Conservation (phyloP, 2,329 filamentous ascomycete species). For the Microdochium bolleyi region DNA sequence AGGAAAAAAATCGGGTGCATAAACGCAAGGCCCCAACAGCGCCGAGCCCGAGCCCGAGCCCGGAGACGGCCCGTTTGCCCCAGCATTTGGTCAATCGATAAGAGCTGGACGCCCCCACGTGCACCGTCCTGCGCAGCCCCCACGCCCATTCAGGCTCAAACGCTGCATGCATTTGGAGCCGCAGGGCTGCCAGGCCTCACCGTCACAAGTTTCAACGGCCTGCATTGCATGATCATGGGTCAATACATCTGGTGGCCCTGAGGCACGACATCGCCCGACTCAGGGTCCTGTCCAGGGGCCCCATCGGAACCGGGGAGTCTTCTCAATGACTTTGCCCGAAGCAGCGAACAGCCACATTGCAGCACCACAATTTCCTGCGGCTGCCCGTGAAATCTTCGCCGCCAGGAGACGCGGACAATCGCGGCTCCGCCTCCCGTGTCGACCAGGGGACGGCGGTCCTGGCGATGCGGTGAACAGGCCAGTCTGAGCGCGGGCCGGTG, state of each 20-base stretch:
- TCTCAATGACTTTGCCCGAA: too few relatives aligned
- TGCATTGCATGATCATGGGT: too few relatives aligned
- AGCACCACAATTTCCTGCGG: too few relatives aligned
- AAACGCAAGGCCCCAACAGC: not conserved
- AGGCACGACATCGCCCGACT: not conserved
- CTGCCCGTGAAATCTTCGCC: too few relatives aligned
- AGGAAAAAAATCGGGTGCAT: not conserved
- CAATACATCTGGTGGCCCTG: not conserved
- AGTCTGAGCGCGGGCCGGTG: too few relatives aligned
- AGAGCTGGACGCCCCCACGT: not conserved
- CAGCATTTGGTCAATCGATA: not conserved
- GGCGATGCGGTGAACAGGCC: too few relatives aligned
- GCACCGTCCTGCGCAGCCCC: constrained; percentile 2
- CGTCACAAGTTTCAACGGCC: too few relatives aligned
- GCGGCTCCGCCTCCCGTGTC: not conserved
- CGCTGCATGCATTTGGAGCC: not conserved
- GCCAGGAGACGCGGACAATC: not conserved
- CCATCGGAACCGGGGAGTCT: too few relatives aligned
- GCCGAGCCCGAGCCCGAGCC: not conserved
- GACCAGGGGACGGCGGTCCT: too few relatives aligned
- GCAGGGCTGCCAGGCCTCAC: not conserved
- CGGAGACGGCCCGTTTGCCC: not conserved
- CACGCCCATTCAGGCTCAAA: constrained; percentile 12
- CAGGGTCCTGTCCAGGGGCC: not conserved
- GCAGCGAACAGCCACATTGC: too few relatives aligned